Evolutionary conservation across 108 stramenopile species (phyloP).

Genomic region (Asterionellopsis glacialis): DNA sequence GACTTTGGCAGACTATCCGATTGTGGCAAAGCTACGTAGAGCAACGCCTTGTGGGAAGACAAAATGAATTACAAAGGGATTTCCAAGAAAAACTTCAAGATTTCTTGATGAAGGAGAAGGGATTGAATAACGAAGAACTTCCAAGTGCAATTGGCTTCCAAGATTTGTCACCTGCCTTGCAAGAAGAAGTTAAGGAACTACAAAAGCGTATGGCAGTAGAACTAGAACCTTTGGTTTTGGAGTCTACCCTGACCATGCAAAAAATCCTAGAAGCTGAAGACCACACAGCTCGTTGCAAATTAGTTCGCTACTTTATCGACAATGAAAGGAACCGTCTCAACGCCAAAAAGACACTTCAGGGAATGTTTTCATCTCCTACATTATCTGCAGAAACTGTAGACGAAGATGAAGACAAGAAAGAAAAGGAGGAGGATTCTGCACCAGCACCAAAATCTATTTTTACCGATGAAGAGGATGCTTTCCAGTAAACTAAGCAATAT

Average conservation of each 20-base stretch:
- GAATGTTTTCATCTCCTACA: slow-evolving; percentile 41
- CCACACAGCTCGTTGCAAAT: slow-evolving; percentile 54
- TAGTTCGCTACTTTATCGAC: slow-evolving; percentile 63
- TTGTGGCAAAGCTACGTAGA: slow-evolving; percentile 83
- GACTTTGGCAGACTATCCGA: slow-evolving; percentile 77
- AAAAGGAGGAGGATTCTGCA: slow-evolving; percentile 2
- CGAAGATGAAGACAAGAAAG: slow-evolving; percentile 10
- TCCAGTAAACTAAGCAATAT: slow-evolving; percentile 28
- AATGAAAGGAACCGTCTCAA: slow-evolving; percentile 64
- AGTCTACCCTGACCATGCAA: slow-evolving; percentile 81
- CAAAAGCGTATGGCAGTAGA: slow-evolving; percentile 76
- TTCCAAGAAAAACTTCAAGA: slow-evolving; percentile 74
- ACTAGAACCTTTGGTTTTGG: slow-evolving; percentile 63
- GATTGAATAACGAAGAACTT: slow-evolving; percentile 53
- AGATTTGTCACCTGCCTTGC: slow-evolving; percentile 66
- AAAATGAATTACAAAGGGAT: slow-evolving; percentile 80
- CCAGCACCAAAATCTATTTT: slow-evolving; percentile 20
- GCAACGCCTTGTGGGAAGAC: slow-evolving; percentile 64
- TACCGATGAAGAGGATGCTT: slow-evolving; percentile 54
- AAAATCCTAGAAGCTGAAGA: slow-evolving; percentile 69
- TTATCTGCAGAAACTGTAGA: slow-evolving; percentile 3
- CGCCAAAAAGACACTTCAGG: slow-evolving; percentile 64
- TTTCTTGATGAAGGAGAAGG: slow-evolving; percentile 69
- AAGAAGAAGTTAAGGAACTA: slow-evolving; percentile 65
- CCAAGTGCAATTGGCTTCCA: slow-evolving; percentile 78